Percentiles rank a stretch among this genome's conserved stretches.
These are phyloP conservation scores for Pseudonectria foliicola DNA, from an alignment of 2,329 filamentous ascomycete genomes.

Conservation along the genomic window DNA sequence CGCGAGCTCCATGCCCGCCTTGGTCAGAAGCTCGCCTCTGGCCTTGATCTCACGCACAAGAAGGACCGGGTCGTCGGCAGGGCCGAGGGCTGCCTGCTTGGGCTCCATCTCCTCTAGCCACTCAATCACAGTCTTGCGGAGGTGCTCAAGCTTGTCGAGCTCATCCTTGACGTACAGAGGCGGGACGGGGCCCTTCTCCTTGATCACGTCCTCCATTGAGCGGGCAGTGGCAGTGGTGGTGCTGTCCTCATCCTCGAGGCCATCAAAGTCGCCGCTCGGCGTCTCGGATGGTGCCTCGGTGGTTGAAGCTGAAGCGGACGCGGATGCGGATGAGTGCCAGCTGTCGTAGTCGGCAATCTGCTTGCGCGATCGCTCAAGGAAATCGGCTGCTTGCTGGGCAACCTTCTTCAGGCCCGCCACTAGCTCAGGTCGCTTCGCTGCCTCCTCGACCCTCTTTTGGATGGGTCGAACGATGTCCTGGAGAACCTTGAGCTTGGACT, in stretches of 20 bases:
- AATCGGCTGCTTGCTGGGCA: conserved; percentile 64
- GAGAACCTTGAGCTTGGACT: conserved; percentile 67
- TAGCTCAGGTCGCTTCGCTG: conserved; percentile 60
- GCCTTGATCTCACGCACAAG: conserved; percentile 63
- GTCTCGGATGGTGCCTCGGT: conserved; percentile 40
- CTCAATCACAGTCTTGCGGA: conserved; percentile 56
- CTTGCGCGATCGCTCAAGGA: conserved; percentile 61
- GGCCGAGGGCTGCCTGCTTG: conserved; percentile 62
- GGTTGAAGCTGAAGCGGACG: conserved; percentile 41
- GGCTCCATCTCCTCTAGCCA: conserved; percentile 72
- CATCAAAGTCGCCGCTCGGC: conserved; percentile 54
- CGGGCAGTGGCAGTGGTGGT: conserved; percentile 30
- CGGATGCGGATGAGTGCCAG: conserved; percentile 48
- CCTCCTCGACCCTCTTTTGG: conserved; percentile 67
- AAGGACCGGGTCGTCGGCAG: conserved; percentile 68
- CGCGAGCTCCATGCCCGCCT: conserved; percentile 61
- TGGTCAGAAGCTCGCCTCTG: conserved; percentile 64
- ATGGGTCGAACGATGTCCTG: conserved; percentile 73
- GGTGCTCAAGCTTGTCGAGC: conserved; percentile 53
- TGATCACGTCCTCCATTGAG: conserved; percentile 37
- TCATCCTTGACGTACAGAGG: conserved; percentile 47
- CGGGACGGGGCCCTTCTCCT: conserved; percentile 47
- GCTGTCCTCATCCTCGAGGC: conserved; percentile 66
- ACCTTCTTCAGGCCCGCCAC: conserved; percentile 60
- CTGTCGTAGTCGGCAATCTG: conserved; percentile 63